Base-by-base conservation (phyloP, 371 early-diverging fungal species). In the Apophysomyces elegans region DNA sequence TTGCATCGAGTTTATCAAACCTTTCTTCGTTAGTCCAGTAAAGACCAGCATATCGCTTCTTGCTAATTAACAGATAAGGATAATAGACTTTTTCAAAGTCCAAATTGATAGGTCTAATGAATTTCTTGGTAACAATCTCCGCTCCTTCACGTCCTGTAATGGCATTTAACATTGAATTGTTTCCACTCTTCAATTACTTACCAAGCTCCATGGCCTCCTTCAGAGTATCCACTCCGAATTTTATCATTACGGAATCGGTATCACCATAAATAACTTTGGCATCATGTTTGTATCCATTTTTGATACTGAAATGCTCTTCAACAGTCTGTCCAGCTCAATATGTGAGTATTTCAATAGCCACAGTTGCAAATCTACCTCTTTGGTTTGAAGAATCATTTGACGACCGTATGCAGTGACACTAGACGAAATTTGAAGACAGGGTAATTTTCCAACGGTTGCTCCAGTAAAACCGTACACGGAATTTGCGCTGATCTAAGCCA, bases 401-500 rank as follows among this genome's bases (percentile, higher is more conserved):
- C 99, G 93, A 21, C 99, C 99, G 79, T 93, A 99, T 0, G 99
- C 92, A 5, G 99, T 99, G 37, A 97, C 97, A 78, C 96, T 96
- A n/a, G 97, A 93, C 14, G 99, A 99, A 47, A 99, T 99, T 68
- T 97, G 95, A 39, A 99, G 79, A 76, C 99, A 96, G 0, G 99
- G 99, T 26, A 99, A 85, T 66, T 96, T 94, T 32, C 99, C 99
- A 38, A 94, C 89, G 3, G 95, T 93, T 0, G 99, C 98, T 44
- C 99, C 99, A 7, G 99, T 99, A 72, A 99, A 99, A 21, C 99
- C 99, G 78, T 99, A 99, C 7, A 99, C 98, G 8, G 99, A 99
- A 76, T 99, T 99, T 44, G 99, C 99, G 76, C 95, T 95, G 71
- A 99, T 90, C 91, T 93, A 16, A 13, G 32, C 32, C 32, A 26